phyloP scores from a whole-genome alignment of 345 rosid species.

The Linum lewisii region DNA sequence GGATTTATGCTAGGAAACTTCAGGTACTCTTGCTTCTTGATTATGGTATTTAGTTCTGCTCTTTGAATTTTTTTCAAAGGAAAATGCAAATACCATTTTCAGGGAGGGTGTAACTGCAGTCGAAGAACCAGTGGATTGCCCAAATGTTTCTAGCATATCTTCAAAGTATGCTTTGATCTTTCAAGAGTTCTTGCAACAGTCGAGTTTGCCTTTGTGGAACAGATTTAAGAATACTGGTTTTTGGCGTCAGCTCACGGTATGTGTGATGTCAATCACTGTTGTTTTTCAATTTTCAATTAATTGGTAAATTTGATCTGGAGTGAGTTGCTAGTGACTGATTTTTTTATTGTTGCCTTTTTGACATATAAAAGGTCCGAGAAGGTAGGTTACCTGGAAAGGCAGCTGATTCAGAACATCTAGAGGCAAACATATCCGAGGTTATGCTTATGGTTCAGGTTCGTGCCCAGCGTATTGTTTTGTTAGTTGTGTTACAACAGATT shows the following conservation, averaged over 20 bases:
- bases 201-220: slow-evolving; percentile 79
- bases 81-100: slow-evolving; percentile 20
- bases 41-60: slow-evolving; percentile 11
- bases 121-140: slow-evolving; percentile 79
- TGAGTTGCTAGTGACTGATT: not conserved
- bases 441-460: slow-evolving; percentile 95
- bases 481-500: not conserved
- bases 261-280: slow-evolving; percentile 13
- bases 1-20: slow-evolving; percentile 94
- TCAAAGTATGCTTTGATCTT: slow-evolving; percentile 65
- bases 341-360: not conserved
- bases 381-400: slow-evolving; percentile 52
- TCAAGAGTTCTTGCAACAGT: slow-evolving; percentile 64
- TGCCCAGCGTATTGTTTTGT: slow-evolving; percentile 2
- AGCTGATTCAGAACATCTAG: slow-evolving; percentile 33
- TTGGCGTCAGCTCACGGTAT: slow-evolving; percentile 93
- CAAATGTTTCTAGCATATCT: slow-evolving; percentile 74
- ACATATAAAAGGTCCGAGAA: slow-evolving; percentile 66
- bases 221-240: slow-evolving; percentile 78
- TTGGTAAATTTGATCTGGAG: not conserved
- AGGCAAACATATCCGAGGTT: slow-evolving; percentile 56
- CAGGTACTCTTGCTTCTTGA: slow-evolving; percentile 37
- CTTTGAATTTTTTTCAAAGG: slow-evolving; percentile 14
- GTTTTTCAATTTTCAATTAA: not conserved
- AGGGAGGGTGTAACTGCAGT: slow-evolving; percentile 98